A percentile compares a stretch with the other conserved stretches of the same genome.
Conservation (phyloP, 73 alveolate species). For the Paraurostyla sp. region DNA sequence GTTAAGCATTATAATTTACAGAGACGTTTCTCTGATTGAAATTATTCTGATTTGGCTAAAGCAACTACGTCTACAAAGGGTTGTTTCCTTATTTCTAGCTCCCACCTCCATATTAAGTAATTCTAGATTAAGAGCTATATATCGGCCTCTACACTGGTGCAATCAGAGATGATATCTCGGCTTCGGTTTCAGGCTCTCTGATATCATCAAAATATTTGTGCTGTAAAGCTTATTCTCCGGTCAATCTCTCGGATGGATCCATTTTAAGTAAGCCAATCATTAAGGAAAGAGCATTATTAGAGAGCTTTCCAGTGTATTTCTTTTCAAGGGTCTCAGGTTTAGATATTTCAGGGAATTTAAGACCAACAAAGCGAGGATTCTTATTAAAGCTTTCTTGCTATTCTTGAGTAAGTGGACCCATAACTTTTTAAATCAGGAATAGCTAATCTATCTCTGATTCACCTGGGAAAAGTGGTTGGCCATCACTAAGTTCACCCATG, state of each 20-base stretch:
- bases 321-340: not conserved
- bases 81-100: not conserved
- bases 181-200: slow-evolving; percentile 45
- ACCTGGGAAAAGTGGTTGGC: slow-evolving; percentile 87
- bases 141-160: not conserved
- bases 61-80: not conserved
- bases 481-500: slow-evolving; percentile 79
- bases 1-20: not conserved
- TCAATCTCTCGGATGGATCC: slow-evolving; percentile 25
- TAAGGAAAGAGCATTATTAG: not conserved
- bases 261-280: not conserved
- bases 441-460: slow-evolving; percentile 82
- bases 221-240: not conserved
- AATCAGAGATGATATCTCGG: not conserved
- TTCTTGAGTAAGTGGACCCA: slow-evolving; percentile 1
- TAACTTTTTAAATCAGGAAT: slow-evolving; percentile 49
- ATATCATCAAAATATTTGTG: slow-evolving; percentile 53
- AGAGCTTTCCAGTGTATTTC: not conserved
- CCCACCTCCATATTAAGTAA: not conserved
- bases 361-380: slow-evolving; percentile 41
- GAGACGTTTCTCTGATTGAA: not conserved
- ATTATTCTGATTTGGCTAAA: not conserved
- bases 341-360: not conserved
- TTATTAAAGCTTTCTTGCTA: not conserved
- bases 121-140: not conserved